Evolutionary conservation across 139 green algal genomes (phyloP).

Genomic region (Chlorella sp.): DNA sequence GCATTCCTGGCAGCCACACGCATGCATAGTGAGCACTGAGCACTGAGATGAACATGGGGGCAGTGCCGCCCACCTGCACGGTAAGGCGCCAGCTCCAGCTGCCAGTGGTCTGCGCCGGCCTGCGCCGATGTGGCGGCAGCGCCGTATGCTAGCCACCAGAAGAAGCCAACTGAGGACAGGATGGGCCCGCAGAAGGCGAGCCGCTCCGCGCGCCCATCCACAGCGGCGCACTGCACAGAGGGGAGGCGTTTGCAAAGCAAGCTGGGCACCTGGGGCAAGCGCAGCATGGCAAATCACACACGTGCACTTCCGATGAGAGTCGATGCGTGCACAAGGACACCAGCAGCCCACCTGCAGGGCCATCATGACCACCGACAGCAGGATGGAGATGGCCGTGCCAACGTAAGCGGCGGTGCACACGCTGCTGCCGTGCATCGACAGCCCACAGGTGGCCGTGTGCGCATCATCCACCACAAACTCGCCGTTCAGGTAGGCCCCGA

Average conservation of each 20-base stretch:
- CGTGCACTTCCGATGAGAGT: no score
- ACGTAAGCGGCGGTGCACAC: constrained; percentile 2
- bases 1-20: no score
- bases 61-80: constrained; percentile 16
- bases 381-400: not conserved
- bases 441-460: not conserved
- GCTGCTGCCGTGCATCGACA: not conserved
- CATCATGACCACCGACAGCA: not conserved
- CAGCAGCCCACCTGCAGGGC: constrained; percentile 1
- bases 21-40: no score
- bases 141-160: constrained; percentile 13
- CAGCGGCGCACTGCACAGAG: not conserved
- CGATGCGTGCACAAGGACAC: no score
- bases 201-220: not conserved
- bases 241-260: not conserved
- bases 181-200: constrained; percentile 12
- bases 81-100: not conserved
- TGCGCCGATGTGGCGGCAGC: not conserved
- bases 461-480: not conserved
- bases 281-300: no score
- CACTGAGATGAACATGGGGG: no score
- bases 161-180: constrained; percentile 2
- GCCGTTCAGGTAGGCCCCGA: not conserved
- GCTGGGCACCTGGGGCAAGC: no score
- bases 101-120: not conserved